Conservation (phyloP, 1,284 basidiomycete species). For the Heterobasidion annosum region DNA sequence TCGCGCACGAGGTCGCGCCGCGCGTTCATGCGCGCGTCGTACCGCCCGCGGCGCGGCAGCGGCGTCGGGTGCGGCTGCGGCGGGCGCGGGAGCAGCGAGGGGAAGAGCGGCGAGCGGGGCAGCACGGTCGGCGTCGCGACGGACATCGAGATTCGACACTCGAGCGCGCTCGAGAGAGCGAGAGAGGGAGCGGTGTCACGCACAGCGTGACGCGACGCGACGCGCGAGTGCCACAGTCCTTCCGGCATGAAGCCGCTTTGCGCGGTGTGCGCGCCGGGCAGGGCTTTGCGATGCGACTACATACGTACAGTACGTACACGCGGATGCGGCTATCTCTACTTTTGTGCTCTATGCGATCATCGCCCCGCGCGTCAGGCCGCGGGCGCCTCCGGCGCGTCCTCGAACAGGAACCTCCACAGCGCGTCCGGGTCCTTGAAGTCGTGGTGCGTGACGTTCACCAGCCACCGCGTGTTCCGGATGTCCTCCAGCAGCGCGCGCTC, state of each 20-base stretch:
- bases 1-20: constrained; percentile 67
- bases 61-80: constrained; percentile 62
- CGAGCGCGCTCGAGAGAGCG: no score
- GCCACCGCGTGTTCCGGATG: constrained; percentile 74
- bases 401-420: constrained; percentile 80
- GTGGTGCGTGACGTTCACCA: constrained; percentile 92
- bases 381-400: constrained; percentile 12
- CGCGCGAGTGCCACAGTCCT: background rate
- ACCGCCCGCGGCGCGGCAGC: constrained; percentile 35
- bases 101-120: constrained; percentile 50
- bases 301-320: no score
- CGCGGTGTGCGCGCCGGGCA: no score
- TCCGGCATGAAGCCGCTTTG: background rate
- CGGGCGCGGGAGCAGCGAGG: constrained; percentile 54
- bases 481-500: constrained; percentile 69
- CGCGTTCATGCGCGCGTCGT: constrained; percentile 46
- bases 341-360: background rate
- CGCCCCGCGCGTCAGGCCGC: background rate
- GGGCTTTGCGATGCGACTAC: no score
- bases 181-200: background rate
- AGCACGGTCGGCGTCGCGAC: constrained; percentile 63
- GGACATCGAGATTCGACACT: no score
- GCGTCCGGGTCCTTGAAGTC: constrained; percentile 81
- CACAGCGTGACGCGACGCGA: background rate
- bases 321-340: no score